Conservation (phyloP, 169 alveolate genomes). For the Pseudocohnilembus persalinus region DNA sequence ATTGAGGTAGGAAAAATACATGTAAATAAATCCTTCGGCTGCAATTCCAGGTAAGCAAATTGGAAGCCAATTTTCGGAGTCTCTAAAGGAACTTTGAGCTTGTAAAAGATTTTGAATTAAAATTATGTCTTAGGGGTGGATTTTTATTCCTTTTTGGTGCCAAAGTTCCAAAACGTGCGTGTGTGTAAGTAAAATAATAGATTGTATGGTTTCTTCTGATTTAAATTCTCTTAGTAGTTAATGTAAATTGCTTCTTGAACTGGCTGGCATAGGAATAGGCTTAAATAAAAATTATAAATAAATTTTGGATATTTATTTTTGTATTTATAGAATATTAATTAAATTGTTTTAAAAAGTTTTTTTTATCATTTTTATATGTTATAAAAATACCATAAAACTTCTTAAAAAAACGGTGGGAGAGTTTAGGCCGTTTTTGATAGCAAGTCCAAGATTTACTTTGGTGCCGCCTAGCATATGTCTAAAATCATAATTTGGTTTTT, state of each 20-base stretch:
- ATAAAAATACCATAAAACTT: not conserved
- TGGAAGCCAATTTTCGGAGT: slow-evolving; percentile 63
- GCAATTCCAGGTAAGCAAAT: slow-evolving; percentile 63
- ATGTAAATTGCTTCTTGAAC: slow-evolving; percentile 24
- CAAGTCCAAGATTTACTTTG: slow-evolving; percentile 19
- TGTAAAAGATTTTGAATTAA: slow-evolving; percentile 48
- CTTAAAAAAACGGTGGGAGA: slow-evolving; percentile 36
- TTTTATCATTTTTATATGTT: no score
- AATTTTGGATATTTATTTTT: no score
- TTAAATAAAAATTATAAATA: no score
- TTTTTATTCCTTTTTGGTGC: slow-evolving; percentile 21
- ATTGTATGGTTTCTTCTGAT: not conserved
- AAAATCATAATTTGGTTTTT: slow-evolving; percentile 38
- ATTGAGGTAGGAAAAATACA: slow-evolving; percentile 24
- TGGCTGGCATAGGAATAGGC: slow-evolving; percentile 13
- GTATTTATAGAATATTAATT: no score
- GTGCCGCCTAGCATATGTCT: slow-evolving; percentile 27
- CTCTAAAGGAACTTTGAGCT: slow-evolving; percentile 44
- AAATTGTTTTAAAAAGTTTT: no score
- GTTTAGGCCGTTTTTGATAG: slow-evolving; percentile 29
- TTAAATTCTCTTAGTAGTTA: slow-evolving; percentile 21
- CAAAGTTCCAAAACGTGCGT: slow-evolving; percentile 31
- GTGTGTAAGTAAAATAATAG: slow-evolving; percentile 17
- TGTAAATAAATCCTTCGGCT: slow-evolving; percentile 50
- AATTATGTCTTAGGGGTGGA: slow-evolving; percentile 38